Base-by-base conservation (phyloP, 2,329 filamentous ascomycete genomes). In the Penicillium palitans region DNA sequence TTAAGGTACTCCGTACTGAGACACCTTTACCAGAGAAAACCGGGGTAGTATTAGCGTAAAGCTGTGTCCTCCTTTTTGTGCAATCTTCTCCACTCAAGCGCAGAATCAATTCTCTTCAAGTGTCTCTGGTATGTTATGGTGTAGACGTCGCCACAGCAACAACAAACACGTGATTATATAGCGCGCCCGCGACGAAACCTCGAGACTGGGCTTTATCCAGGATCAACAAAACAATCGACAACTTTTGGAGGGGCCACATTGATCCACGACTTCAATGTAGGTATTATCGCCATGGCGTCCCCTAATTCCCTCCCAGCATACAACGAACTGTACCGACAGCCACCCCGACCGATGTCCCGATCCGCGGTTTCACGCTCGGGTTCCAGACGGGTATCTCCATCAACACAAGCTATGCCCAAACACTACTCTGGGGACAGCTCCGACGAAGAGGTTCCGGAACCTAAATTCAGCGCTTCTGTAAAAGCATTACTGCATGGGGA, bases 401-500 rank as follows among this genome's bases (percentile, higher is more conserved):
- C 63, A 64, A 31, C 58, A 66, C 50, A 55, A 55, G 53, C 67
- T 6, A 48, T 68, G 2, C 59, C 72, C 3, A 68, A 68, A 47
- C 66, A 70, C 19, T 74, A 70, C 63, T 76, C 79, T 1, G 88
- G 90, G 67, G 93, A 96, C 72, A 96, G 91, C 80, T 96, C 93
- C 25, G 93, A 97, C 76, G 93, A 97, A 70, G 93, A 97, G 76
- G 90, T 96, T 29, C 90, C 90, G 17, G 89, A 91, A 66, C 92
- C 92, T 68, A 96, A 95, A 78, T 89, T 97, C 72, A 97, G 92
- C 73, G 92, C 93, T 68, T 85, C 95, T 65, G 96, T 93, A 49
- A 93, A 95, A 72, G 93, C 91, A 21, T 81, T 97, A 17, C 82
- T 97, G 53, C 81, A 81, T 52, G 79, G 80, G 61, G 81, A 82